A percentile compares a stretch with the other conserved stretches of the same genome.
Conservation (phyloP, 2,329 filamentous ascomycete genomes). For the Aspergillus sclerotialis region DNA sequence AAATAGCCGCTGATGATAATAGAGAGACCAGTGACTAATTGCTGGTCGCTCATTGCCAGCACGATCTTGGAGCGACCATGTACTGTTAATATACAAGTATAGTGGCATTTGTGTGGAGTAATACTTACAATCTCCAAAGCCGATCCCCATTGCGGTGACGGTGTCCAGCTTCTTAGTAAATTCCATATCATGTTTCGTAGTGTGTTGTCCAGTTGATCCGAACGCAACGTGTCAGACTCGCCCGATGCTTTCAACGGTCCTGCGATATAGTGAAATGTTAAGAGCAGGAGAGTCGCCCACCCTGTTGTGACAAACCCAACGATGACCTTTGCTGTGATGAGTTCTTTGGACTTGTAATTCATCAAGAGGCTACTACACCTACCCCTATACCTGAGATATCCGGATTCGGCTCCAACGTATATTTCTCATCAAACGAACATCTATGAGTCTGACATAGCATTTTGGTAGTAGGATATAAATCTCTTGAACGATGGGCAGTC, state of each 20-base stretch:
- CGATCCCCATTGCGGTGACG: neutral
- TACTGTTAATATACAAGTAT: neutral
- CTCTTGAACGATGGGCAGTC: too few species aligned
- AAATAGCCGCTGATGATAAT: slow-evolving; percentile 2
- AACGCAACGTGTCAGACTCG: too few species aligned
- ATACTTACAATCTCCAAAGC: neutral
- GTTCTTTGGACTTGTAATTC: neutral
- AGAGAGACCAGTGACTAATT: slow-evolving; percentile 1
- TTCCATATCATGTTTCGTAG: neutral
- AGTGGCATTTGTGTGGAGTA: neutral
- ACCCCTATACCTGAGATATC: slow-evolving; percentile 1
- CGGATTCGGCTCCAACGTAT: neutral
- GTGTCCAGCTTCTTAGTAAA: neutral
- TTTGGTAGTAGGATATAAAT: too few species aligned
- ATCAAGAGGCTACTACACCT: neutral
- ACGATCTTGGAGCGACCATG: neutral
- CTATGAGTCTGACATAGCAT: neutral
- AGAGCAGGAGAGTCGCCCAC: neutral
- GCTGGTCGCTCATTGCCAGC: slow-evolving; percentile 1
- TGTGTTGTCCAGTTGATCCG: neutral
- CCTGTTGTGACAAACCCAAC: neutral
- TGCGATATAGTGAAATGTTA: neutral
- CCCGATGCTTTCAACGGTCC: neutral
- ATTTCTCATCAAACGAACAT: neutral
- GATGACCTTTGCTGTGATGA: neutral